Evolutionary conservation across 805 yeast genomes (phyloP).

Genomic region (Barnettozyma californica): DNA sequence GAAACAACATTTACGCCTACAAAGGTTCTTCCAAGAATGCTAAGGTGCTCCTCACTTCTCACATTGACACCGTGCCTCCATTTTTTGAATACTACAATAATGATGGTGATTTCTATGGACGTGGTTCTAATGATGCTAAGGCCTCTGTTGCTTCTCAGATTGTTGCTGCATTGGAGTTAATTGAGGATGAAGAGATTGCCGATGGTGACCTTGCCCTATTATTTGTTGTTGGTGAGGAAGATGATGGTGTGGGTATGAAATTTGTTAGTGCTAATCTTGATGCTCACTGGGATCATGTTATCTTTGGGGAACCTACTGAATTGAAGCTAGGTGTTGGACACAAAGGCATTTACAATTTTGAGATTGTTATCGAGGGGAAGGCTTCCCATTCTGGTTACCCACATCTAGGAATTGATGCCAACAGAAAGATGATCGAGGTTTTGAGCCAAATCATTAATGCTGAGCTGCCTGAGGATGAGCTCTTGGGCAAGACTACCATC

Average conservation of each 20-base stretch:
- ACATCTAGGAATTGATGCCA: slow-evolving; percentile 59
- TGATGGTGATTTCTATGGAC: slow-evolving; percentile 50
- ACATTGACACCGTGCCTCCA: slow-evolving; percentile 72
- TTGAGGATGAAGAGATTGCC: slow-evolving; percentile 29
- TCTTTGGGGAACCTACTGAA: slow-evolving; percentile 77
- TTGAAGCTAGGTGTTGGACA: slow-evolving; percentile 64
- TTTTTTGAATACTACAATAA: slow-evolving; percentile 42
- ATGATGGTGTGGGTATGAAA: slow-evolving; percentile 60
- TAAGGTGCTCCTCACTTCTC: slow-evolving; percentile 51
- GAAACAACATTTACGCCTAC: slow-evolving; percentile 56
- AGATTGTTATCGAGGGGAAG: slow-evolving; percentile 44
- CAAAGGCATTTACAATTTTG: slow-evolving; percentile 48
- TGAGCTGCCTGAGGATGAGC: slow-evolving; percentile 44
- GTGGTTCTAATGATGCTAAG: slow-evolving; percentile 72
- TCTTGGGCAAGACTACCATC: slow-evolving; percentile 56
- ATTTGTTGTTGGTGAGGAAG: slow-evolving; percentile 69
- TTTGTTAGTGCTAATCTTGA: slow-evolving; percentile 32
- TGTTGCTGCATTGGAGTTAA: slow-evolving; percentile 45
- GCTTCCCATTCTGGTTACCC: slow-evolving; percentile 71
- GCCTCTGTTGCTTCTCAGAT: slow-evolving; percentile 63
- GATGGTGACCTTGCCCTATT: slow-evolving; percentile 56
- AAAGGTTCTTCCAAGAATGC: slow-evolving; percentile 32
- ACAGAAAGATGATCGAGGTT: slow-evolving; percentile 46
- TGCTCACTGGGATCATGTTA: slow-evolving; percentile 50
- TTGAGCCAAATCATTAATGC: slow-evolving; percentile 39